These are phyloP conservation scores for Neonothopanus nambi DNA, from an alignment of 1,284 basidiomycete genomes.

Conservation along the genomic window DNA sequence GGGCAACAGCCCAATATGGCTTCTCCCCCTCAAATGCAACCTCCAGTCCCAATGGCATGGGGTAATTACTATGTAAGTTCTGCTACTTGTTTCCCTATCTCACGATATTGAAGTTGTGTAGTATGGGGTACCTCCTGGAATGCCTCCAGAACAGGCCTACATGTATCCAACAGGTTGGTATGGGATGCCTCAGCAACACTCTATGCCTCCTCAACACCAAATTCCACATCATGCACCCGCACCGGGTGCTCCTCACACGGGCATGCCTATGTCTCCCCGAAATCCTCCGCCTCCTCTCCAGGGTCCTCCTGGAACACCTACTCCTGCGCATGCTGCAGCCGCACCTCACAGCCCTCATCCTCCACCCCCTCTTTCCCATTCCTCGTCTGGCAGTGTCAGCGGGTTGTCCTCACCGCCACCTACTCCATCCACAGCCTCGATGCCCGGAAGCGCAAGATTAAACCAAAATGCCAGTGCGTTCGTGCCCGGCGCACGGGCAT, in stretches of 20 bases:
- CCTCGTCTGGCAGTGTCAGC: constrained; percentile 46
- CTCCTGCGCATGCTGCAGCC: constrained; percentile 55
- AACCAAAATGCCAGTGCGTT: constrained; percentile 66
- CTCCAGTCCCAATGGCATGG: constrained; percentile 25
- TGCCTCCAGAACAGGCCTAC: constrained; percentile 20
- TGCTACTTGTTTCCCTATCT: constrained; percentile 19
- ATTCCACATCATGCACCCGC: constrained; percentile 41
- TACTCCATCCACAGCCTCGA: constrained; percentile 52
- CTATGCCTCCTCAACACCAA: constrained; percentile 35
- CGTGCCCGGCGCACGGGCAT: constrained; percentile 52
- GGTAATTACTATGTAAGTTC: constrained; percentile 43
- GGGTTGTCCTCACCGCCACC: constrained; percentile 66
- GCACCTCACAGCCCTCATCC: constrained; percentile 51
- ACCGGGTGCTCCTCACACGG: constrained; percentile 41
- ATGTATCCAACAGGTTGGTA: constrained; percentile 21
- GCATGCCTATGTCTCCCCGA: constrained; percentile 65
- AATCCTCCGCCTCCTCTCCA: constrained; percentile 56
- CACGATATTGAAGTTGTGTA: constrained; percentile 15
- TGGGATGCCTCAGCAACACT: constrained; percentile 7
- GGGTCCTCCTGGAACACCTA: constrained; percentile 60
- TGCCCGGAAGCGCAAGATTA: constrained; percentile 43
- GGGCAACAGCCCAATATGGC: constrained; percentile 46
- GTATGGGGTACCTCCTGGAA: background rate
- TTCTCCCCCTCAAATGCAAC: constrained; percentile 36
- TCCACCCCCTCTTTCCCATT: constrained; percentile 49